Evolutionary conservation across 2,329 filamentous ascomycete species (phyloP).

Genomic region (Uncinocarpus reesii): DNA sequence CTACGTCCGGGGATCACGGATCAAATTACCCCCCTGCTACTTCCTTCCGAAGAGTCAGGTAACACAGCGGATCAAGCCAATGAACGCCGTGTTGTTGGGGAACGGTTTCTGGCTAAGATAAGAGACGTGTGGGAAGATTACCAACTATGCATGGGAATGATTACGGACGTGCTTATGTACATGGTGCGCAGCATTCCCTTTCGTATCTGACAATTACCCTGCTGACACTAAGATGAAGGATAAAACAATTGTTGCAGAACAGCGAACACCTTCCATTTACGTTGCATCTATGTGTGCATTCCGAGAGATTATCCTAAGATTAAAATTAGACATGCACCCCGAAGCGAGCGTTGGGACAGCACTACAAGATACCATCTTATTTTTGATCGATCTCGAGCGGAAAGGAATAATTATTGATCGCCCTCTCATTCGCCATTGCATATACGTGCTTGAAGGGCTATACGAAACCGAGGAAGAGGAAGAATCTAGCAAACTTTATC

Average conservation of each 20-base stretch:
- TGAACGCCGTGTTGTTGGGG: conserved; percentile 69
- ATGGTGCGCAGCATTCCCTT: conserved; percentile 45
- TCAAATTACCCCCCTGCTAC: conserved; percentile 60
- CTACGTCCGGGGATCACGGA: conserved; percentile 61
- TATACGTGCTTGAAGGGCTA: conserved; percentile 79
- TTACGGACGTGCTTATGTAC: conserved; percentile 93
- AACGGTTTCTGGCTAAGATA: conserved; percentile 68
- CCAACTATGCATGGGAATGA: conserved; percentile 89
- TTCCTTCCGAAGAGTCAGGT: conserved; percentile 42
- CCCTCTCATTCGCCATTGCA: conserved; percentile 67
- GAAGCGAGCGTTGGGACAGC: conserved; percentile 55
- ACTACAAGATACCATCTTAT: conserved; percentile 70
- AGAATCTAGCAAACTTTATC: conserved; percentile 70
- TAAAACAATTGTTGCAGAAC: conserved; percentile 66
- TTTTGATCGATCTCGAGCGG: conserved; percentile 86
- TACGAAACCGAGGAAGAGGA: conserved; percentile 72
- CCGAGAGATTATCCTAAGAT: conserved; percentile 69
- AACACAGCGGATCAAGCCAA: conserved; percentile 52
- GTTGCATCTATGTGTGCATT: conserved; percentile 77
- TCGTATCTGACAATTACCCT: not conserved
- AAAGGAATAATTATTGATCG: conserved; percentile 83
- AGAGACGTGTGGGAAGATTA: conserved; percentile 79
- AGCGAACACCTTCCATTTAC: conserved; percentile 67
- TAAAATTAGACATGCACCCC: conserved; percentile 39
- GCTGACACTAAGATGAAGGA: conserved; percentile 43